Percentiles rank a stretch among this genome's conserved stretches.
phyloP scores from a whole-genome alignment of 108 stramenopile species.

The Fragilaria radians region DNA sequence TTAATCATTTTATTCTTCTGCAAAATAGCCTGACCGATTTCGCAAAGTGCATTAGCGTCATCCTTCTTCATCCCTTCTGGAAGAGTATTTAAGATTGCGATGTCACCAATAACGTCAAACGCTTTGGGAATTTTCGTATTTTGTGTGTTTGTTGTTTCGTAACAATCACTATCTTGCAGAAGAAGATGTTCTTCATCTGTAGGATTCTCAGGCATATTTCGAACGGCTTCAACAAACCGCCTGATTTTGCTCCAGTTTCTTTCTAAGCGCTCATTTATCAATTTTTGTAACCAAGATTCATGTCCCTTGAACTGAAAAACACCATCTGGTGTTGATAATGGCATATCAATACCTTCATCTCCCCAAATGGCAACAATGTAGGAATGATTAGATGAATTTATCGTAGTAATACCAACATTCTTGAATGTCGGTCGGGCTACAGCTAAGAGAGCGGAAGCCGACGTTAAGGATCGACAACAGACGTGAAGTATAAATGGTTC shows the following conservation, averaged over 20 bases:
- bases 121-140: slow-evolving; percentile 34
- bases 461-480: slow-evolving; percentile 59
- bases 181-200: slow-evolving; percentile 14
- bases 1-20: slow-evolving; percentile 71
- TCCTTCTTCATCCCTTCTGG: slow-evolving; percentile 26
- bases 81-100: slow-evolving; percentile 63
- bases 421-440: slow-evolving; percentile 79
- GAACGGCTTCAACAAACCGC: slow-evolving; percentile 56
- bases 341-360: slow-evolving; percentile 90
- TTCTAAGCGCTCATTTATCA: slow-evolving; percentile 78
- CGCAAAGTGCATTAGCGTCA: slow-evolving; percentile 26
- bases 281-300: slow-evolving; percentile 50
- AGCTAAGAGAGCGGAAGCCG: slow-evolving; percentile 64
- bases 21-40: slow-evolving; percentile 63
- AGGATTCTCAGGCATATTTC: slow-evolving; percentile 23
- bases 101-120: slow-evolving; percentile 78
- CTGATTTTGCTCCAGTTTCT: slow-evolving; percentile 86
- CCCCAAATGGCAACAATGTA: slow-evolving; percentile 84
- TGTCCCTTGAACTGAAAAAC: slow-evolving; percentile 3
- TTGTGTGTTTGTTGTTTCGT: slow-evolving; percentile 2
- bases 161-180: slow-evolving; percentile 20
- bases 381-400: slow-evolving; percentile 46
- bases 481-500: slow-evolving; percentile 91
- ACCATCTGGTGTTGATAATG: slow-evolving; percentile 33
- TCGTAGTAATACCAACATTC: slow-evolving; percentile 83